Evolutionary conservation across 2,329 filamentous ascomycete species (phyloP).

Genomic region (Fusarium phyllophilum): DNA sequence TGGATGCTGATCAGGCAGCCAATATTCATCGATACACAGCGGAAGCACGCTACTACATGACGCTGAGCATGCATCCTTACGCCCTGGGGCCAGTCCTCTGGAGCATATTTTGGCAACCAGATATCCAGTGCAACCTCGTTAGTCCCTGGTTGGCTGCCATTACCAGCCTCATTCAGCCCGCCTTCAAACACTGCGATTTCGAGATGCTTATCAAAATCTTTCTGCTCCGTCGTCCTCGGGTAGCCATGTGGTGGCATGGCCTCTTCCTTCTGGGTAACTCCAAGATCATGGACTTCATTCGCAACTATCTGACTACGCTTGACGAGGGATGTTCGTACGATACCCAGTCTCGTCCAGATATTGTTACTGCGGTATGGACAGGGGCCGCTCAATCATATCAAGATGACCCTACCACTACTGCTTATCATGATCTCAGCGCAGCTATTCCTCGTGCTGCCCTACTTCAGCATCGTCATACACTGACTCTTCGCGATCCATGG

Average conservation of each 20-base stretch:
- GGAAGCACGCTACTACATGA: constrained; percentile 45
- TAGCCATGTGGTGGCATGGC: constrained; percentile 45
- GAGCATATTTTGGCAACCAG: constrained; percentile 47
- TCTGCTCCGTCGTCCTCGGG: constrained; percentile 41
- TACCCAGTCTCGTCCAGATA: constrained; percentile 41
- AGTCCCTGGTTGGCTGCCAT: constrained; percentile 45
- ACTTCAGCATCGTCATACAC: constrained; percentile 41
- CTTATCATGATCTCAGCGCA: constrained; percentile 27
- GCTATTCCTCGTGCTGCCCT: constrained; percentile 35
- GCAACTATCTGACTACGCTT: constrained; percentile 39
- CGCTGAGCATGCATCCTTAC: constrained; percentile 45
- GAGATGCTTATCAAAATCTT: constrained; percentile 41
- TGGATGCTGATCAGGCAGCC: constrained; percentile 18
- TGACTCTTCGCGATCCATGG: constrained; percentile 43
- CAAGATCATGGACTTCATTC: constrained; percentile 36
- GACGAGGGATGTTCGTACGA: constrained; percentile 43
- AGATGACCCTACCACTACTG: constrained; percentile 15
- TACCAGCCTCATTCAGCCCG: constrained; percentile 34
- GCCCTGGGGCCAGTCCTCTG: constrained; percentile 44
- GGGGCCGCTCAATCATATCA: constrained; percentile 42
- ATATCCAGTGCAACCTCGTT: constrained; percentile 46
- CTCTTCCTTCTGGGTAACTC: constrained; percentile 41
- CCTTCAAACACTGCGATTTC: constrained; percentile 35
- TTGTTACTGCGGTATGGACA: constrained; percentile 42
- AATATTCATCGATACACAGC: constrained; percentile 32